Evolutionary conservation across 2,329 filamentous ascomycete species (phyloP), one percentile per base, ranked within the genome.

Genomic region (Pseudonectria foliicola): DNA sequence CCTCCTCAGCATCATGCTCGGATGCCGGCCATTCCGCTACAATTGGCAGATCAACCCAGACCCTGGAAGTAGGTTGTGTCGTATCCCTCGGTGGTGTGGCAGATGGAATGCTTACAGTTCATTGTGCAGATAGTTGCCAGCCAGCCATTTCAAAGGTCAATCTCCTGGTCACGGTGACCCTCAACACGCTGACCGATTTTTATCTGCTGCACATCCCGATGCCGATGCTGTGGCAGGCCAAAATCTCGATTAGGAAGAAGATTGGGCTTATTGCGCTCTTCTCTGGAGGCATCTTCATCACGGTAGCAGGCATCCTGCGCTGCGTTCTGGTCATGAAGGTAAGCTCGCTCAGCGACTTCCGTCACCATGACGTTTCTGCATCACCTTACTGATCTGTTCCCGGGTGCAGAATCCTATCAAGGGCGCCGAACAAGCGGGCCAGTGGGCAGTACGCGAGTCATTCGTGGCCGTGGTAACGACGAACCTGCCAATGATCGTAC

Each of bases 41-140:
- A 70, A 73, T 44, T 79, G 73, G 72, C 72, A 77, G 49, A 73
- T 78, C 28, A 56, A 68, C 33, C 73, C 74, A 0, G 52, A 78
- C 27, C 73, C 73, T 6, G 72, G 73, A 4, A 67, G 68, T 72
- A 51, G 48, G 67, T 61, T 25, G 28, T 25, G 28, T 23, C 4
- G n/a, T 29, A 10, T 10, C 21, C 13, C 12, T 13, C 23, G 8
- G 8, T 18, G 13, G 7, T 7, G 7, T 4, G 18, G 3, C 10
- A n/a, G 12, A 7, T 13, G 27, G 4, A 29, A 34, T 41, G 27
- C 42, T 40, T 24, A 48, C 39, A 61, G 34, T 29, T 13, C 7
- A 7, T 8, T 30, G 7, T 13, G 7, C 10, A 50, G 66, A 67
- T 39, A 49, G 50, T 16, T 71, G 68, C 37, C 67, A 70, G 36